Base-by-base conservation (phyloP, 805 yeast species). In the Barnettozyma botsteinii region DNA sequence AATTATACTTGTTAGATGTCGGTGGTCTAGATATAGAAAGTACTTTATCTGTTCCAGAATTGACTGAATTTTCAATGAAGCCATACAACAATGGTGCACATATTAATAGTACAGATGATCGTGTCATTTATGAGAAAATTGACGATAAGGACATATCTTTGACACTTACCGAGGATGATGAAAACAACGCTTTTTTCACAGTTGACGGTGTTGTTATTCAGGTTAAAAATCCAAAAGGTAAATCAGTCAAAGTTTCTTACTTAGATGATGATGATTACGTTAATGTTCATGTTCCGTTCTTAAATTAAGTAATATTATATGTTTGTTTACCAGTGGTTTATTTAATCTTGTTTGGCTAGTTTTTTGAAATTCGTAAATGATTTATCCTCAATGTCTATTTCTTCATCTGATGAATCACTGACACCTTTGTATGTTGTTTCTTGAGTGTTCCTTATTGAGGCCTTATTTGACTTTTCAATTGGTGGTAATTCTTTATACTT, bases 31-130 rank as follows among this genome's bases (percentile, higher is more conserved):
- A 35, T 21, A 20, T 17, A 31, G 36, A 28, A 14, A 17, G 15
- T 2, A 8, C 43, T 3, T 11, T 45, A 0, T 25, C 41, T 2
- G 32, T 36, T 12, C 33, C 30, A 5, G 53, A 51, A 4, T 30
- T 56, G 6, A 34, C 37, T 19, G 28, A n/a, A 14, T 20, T 51
- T 7, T 23, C 51, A 29, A 13, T 37, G 11, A 22, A 33, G 24
- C 58, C 59, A 9, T 55, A 56, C 32, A 37, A 40, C 2, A 41
- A 48, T 8, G 50, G 49, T 26, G 39, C 43, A 1, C 56, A 50
- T 32, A 31, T 47, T 19, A 22, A 33, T 2, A 25, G 26, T 3
- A 38, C 43, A 24, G 27, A 32, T 9, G 46, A 21, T 3, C 18
- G 35, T 9, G 13, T 46, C 1, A 23, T 38, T 9, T 54, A 52